Evolutionary conservation across 805 yeast genomes (phyloP).

Genomic region (Sugiyamaella qingdaonensis): DNA sequence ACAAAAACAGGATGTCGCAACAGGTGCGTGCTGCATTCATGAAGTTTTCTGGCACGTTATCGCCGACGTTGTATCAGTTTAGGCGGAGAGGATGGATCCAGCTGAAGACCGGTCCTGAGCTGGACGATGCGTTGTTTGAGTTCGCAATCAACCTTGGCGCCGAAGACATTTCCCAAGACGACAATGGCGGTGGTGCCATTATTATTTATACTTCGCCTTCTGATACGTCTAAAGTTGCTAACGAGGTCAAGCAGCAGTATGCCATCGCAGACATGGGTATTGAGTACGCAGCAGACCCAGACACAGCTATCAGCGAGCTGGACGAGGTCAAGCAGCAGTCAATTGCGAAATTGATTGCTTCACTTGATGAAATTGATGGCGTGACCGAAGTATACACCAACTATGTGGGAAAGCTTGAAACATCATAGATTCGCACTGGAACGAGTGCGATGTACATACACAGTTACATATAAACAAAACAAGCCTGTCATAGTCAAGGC

Average conservation of each 20-base stretch:
- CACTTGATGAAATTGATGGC: slow-evolving; percentile 77
- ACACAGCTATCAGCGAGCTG: slow-evolving; percentile 34
- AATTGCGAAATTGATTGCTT: slow-evolving; percentile 53
- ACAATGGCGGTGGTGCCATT: slow-evolving; percentile 27
- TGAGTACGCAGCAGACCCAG: slow-evolving; percentile 60
- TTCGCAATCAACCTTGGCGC: slow-evolving; percentile 72
- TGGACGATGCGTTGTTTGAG: slow-evolving; percentile 78
- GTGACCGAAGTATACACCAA: slow-evolving; percentile 77
- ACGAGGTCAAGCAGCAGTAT: slow-evolving; percentile 49
- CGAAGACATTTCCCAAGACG: slow-evolving; percentile 45
- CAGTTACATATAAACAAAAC: neutral
- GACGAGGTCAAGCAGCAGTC: slow-evolving; percentile 46
- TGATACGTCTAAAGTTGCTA: slow-evolving; percentile 59
- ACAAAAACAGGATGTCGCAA: slow-evolving; percentile 76
- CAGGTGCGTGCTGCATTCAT: slow-evolving; percentile 70
- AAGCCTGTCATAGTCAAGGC: neutral
- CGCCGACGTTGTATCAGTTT: slow-evolving; percentile 77
- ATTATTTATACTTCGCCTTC: slow-evolving; percentile 56
- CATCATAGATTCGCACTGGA: slow-evolving; percentile 1
- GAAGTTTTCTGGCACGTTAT: slow-evolving; percentile 58
- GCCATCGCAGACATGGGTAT: slow-evolving; percentile 68
- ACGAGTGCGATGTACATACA: neutral
- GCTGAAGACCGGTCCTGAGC: slow-evolving; percentile 35
- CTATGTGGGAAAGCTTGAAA: slow-evolving; percentile 31
- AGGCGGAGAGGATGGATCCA: slow-evolving; percentile 71